Percentiles rank a stretch among this genome's conserved stretches.
phyloP scores from a whole-genome alignment of 2,329 filamentous ascomycete species.

The Dothistroma pini region DNA sequence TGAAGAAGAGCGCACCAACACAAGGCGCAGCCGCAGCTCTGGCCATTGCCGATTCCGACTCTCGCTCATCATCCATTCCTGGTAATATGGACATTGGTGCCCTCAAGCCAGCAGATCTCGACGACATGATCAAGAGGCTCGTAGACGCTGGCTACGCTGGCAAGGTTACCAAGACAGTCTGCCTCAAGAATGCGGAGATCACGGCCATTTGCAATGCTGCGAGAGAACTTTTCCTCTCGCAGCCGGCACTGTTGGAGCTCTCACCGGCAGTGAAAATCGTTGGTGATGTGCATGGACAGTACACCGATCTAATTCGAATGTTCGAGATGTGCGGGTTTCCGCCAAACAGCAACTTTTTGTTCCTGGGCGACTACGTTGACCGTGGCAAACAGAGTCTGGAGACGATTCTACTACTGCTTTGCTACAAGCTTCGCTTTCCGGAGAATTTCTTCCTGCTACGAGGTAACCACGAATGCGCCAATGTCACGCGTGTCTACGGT shows the following conservation, averaged over 20 bases:
- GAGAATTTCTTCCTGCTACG: constrained; percentile 96
- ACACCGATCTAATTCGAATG: constrained; percentile 91
- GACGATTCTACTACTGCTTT: constrained; percentile 86
- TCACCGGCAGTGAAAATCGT: constrained; percentile 97
- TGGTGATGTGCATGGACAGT: constrained; percentile 94
- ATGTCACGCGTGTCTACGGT: constrained; percentile 91
- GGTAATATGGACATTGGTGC: constrained; percentile 77
- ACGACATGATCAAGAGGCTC: constrained; percentile 94
- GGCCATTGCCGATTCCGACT: constrained; percentile 20
- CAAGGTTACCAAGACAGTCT: constrained; percentile 97
- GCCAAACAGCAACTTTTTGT: constrained; percentile 85
- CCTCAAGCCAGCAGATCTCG: constrained; percentile 87
- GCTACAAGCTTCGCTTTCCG: constrained; percentile 96
- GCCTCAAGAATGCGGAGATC: constrained; percentile 96
- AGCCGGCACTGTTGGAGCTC: constrained; percentile 87
- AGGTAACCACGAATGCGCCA: constrained; percentile 95
- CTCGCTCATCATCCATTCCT: constrained; percentile 40
- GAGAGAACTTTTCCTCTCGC: constrained; percentile 82
- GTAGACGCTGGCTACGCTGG: constrained; percentile 92
- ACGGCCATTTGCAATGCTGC: constrained; percentile 86
- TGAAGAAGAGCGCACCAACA: constrained; percentile 55
- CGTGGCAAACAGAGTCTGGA: constrained; percentile 93
- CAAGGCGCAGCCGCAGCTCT: constrained; percentile 30
- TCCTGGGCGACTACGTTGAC: constrained; percentile 94
- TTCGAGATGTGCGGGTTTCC: constrained; percentile 99